Conservation (phyloP, 345 rosid species). For the Rubroshorea leprosula region DNA sequence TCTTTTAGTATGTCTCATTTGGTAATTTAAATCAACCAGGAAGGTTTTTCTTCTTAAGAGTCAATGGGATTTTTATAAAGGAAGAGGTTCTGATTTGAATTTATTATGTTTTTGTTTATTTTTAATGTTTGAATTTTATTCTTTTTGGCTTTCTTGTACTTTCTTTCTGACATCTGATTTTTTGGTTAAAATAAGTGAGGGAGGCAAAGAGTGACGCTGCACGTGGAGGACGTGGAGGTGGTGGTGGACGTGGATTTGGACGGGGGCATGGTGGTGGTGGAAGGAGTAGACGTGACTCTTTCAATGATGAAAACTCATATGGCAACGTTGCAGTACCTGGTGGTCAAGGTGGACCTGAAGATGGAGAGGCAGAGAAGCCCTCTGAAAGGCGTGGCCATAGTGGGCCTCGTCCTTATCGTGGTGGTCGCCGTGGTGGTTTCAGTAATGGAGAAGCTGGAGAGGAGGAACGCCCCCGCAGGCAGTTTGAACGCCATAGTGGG, state of each 20-base stretch:
- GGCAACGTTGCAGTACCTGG: constrained; percentile 34
- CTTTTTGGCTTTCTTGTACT: background rate
- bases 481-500: constrained; percentile 74
- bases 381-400: constrained; percentile 45
- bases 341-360: constrained; percentile 48
- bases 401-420: constrained; percentile 52
- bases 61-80: too few relatives aligned
- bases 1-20: too few relatives aligned
- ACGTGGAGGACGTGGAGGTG: constrained; percentile 43
- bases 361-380: constrained; percentile 47
- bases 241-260: constrained; percentile 40
- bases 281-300: constrained; percentile 47
- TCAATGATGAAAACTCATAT: constrained; percentile 37
- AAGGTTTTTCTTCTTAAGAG: too few relatives aligned
- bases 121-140: background rate
- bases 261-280: constrained; percentile 37
- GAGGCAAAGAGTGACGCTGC: constrained; percentile 53
- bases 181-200: constrained; percentile 42
- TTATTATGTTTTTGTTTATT: background rate
- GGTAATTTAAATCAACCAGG: too few relatives aligned
- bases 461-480: constrained; percentile 57
- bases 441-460: constrained; percentile 66
- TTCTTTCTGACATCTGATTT: background rate
- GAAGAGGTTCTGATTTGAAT: background rate
- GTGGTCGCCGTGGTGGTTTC: constrained; percentile 59